Percentiles rank a stretch among this genome's conserved stretches.
These are phyloP conservation scores for Cutaneotrichosporon sp. DNA, from an alignment of 1,284 basidiomycete genomes.

Conservation along the genomic window DNA sequence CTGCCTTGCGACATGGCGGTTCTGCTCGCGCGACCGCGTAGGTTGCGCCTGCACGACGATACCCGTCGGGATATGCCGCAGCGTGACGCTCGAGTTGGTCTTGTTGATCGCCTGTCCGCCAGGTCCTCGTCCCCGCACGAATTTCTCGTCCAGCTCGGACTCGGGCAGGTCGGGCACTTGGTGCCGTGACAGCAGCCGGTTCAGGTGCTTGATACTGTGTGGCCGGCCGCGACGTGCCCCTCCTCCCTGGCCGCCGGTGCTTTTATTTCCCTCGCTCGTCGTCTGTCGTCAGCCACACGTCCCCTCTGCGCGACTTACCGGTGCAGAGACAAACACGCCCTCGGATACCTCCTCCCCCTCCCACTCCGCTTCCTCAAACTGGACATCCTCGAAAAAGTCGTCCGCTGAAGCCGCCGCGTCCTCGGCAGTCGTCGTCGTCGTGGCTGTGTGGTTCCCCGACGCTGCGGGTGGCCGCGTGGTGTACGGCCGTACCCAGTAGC, in stretches of 20 bases:
- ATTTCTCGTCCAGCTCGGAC: slow-evolving; percentile 44
- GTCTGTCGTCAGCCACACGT: not conserved
- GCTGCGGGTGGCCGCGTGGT: not conserved
- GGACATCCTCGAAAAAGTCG: slow-evolving; percentile 12
- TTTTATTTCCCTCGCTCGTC: not conserved
- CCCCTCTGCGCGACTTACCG: slow-evolving; percentile 2
- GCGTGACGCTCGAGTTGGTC: slow-evolving; percentile 47
- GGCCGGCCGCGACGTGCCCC: not conserved
- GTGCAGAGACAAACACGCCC: slow-evolving; percentile 13
- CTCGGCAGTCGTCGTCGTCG: not conserved
- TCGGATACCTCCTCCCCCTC: slow-evolving; percentile 17
- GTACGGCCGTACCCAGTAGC: not conserved
- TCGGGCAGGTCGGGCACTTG: slow-evolving; percentile 32
- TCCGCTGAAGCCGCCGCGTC: not conserved
- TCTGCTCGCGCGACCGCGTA: slow-evolving; percentile 48
- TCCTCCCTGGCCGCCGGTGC: too few relatives aligned
- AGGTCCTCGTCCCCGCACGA: slow-evolving; percentile 47
- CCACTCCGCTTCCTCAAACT: slow-evolving; percentile 11
- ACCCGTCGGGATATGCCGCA: slow-evolving; percentile 49
- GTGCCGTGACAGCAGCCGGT: slow-evolving; percentile 31
- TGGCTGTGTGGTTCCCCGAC: not conserved
- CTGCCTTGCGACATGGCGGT: slow-evolving; percentile 45
- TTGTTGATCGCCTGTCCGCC: slow-evolving; percentile 51
- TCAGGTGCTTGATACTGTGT: slow-evolving; percentile 35
- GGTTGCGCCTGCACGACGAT: slow-evolving; percentile 49